A percentile compares a stretch with the other conserved stretches of the same genome.
Conservation (phyloP, 2,329 filamentous ascomycete genomes). For the Leptosphaerulina australis region DNA sequence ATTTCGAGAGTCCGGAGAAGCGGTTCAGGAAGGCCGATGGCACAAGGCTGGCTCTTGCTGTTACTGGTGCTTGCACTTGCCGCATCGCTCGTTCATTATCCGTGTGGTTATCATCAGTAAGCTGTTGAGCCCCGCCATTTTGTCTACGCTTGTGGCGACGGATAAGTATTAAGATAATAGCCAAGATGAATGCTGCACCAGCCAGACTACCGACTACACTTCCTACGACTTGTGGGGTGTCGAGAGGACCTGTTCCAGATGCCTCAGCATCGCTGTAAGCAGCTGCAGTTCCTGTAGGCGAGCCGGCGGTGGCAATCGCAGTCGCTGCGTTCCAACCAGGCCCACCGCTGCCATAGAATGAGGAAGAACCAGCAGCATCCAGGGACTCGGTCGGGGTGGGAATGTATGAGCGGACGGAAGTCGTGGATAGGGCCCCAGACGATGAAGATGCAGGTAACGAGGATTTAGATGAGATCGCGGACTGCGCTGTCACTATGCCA, state of each 20-base stretch:
- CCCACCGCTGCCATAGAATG: conserved; percentile 9
- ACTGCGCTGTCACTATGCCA: not conserved
- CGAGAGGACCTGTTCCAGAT: conserved; percentile 38
- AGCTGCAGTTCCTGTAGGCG: conserved; percentile 22
- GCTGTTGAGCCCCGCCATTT: conserved; percentile 37
- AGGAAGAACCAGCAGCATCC: conserved; percentile 11
- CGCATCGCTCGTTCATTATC: conserved; percentile 48
- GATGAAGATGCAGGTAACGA: not conserved
- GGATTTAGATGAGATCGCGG: conserved; percentile 6
- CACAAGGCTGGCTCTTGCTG: conserved; percentile 48
- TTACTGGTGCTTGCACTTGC: conserved; percentile 35
- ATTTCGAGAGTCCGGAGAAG: conserved; percentile 48
- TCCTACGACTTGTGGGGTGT: conserved; percentile 63
- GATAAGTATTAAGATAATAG: conserved; percentile 59
- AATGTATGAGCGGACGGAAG: not conserved
- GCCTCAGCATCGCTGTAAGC: conserved; percentile 14
- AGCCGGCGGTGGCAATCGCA: conserved; percentile 21
- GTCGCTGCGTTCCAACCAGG: conserved; percentile 7
- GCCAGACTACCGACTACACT: conserved; percentile 68
- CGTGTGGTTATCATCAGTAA: conserved; percentile 35
- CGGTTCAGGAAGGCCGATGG: conserved; percentile 49
- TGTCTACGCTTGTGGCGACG: conserved; percentile 56
- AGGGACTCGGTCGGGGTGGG: conserved; percentile 9
- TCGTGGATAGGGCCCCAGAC: not conserved
- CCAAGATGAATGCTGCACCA: conserved; percentile 59